Conservation (phyloP, 208 protist species). For the Leishmania turanica region DNA sequence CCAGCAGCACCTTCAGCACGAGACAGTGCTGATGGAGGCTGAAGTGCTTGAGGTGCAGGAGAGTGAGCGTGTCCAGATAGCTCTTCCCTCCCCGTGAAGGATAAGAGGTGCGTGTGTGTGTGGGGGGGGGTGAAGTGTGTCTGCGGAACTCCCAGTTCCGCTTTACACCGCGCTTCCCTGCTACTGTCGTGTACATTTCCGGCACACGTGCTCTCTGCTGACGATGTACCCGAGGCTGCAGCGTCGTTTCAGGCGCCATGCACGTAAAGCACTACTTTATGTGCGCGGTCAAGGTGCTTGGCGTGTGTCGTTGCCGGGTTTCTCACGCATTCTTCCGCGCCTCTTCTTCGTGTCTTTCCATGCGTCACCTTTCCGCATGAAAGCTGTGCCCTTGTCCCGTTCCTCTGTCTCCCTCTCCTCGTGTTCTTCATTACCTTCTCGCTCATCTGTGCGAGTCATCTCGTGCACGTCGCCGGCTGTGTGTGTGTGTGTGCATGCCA, state of each 20-base stretch:
- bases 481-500: not conserved
- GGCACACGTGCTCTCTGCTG: not conserved
- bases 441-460: not conserved
- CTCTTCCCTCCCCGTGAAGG: not conserved
- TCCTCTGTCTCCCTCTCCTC: not conserved
- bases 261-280: not conserved
- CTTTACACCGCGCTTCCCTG: not conserved
- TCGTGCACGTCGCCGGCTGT: not conserved
- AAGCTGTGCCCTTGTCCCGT: not conserved
- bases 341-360: slow-evolving; percentile 2
- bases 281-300: not conserved
- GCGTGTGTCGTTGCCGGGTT: not conserved
- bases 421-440: not conserved
- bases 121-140: not conserved
- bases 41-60: not conserved
- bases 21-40: not conserved
- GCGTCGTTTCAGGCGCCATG: not conserved
- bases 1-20: not conserved
- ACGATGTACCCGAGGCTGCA: not conserved
- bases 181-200: not conserved
- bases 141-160: not conserved
- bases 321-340: slow-evolving; percentile 4
- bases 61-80: not conserved
- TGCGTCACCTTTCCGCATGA: not conserved
- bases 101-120: not conserved